Base-by-base conservation (phyloP, 2,329 filamentous ascomycete species). In the Aspergillus hiratsukae region DNA sequence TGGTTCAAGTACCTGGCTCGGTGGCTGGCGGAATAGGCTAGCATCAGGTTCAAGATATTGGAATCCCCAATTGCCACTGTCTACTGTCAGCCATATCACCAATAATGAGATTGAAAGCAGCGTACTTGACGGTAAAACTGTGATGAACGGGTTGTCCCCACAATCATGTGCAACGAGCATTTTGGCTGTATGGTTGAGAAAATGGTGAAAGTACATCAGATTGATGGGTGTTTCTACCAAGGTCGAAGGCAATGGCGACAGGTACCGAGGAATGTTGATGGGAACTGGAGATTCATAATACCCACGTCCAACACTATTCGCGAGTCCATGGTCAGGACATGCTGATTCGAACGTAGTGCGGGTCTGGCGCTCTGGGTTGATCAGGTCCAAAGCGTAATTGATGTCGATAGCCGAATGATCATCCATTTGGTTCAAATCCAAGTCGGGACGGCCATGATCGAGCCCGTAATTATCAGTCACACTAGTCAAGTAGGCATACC, bases 11-110 rank as follows among this genome's bases (percentile, higher is more conserved):
- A 82, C 48, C 87, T 84, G 9, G 90, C 88, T 55, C 90, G 84
- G 69, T 95, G 90, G 28, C 87, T 90, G n/a, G 90, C 90, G 64
- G 89, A 91, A 71, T 91, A 95, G 21, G 90, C 87, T 25, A 95
- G 80, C 49, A 94, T 78, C 31, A 95, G 77, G 61, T 89, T 89
- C 52, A 95, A 79, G 1, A 95, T 81, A 65, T 91, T 87, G 3
- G 64, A 61, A 52, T 70, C 68, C 57, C 71, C 68, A 50, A 78
- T 70, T 5, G 76, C 76, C 76, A 79, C 76, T 78, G 29, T 73
- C 72, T 45, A 63, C 84, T 53, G 82, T 76, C 25, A 79, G 17
- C 9, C 23, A 25, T n/a, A 11, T 3, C 3, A 11, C 4, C n/a
- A 27, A 1, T 7, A 8, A 7, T 10, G 8, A 11, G 7, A 10